phyloP scores from a whole-genome alignment of 2,329 filamentous ascomycete species.

The Fusarium brachygibbosum region DNA sequence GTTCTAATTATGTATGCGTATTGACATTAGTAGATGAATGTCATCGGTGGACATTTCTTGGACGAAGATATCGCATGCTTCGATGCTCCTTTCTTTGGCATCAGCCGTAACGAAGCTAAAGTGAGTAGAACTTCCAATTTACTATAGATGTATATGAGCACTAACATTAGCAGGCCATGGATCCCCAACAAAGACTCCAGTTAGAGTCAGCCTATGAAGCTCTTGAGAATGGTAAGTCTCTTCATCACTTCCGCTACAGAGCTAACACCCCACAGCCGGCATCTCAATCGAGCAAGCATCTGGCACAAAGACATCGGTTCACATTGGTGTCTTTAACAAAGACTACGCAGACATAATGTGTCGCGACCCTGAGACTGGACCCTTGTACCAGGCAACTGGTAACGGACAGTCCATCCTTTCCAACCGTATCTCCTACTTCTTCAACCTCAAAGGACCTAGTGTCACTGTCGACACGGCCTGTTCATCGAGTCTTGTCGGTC shows the following conservation, averaged over 20 bases:
- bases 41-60: neutral
- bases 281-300: neutral
- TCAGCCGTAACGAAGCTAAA: neutral
- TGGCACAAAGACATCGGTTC: neutral
- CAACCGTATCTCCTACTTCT: slow-evolving; percentile 21
- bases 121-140: neutral
- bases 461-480: slow-evolving; percentile 29
- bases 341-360: slow-evolving; percentile 2
- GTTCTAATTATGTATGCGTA: too few relatives aligned
- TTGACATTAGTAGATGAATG: neutral
- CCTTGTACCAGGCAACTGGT: neutral
- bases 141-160: neutral
- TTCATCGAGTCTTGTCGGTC: slow-evolving; percentile 11
- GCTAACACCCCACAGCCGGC: neutral
- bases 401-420: slow-evolving; percentile 7
- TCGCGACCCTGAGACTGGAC: neutral
- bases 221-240: neutral
- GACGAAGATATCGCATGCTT: neutral
- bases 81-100: neutral
- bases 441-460: slow-evolving; percentile 15
- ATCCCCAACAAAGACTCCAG: slow-evolving; percentile 13
- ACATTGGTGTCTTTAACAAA: slow-evolving; percentile 2
- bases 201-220: slow-evolving; percentile 14
- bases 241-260: neutral
- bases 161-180: slow-evolving; percentile 4